phyloP scores from a whole-genome alignment of 176 grass and related monocot species.

The Eragrostis nindensis region DNA sequence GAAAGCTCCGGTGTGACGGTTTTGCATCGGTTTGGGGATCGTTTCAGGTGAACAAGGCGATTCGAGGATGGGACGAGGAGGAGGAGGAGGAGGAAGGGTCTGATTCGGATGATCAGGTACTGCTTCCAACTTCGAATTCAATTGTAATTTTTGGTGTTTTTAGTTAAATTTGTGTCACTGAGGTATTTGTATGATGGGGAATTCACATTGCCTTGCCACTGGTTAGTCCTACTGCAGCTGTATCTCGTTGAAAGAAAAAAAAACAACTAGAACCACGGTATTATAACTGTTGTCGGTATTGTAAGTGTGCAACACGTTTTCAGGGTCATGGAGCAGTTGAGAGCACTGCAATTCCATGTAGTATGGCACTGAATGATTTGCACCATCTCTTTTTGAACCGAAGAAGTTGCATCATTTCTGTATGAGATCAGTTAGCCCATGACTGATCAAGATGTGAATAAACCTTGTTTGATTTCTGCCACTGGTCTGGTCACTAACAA shows the following conservation, averaged over 20 bases:
- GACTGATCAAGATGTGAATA: background rate
- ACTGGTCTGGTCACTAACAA: background rate
- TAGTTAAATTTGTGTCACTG: background rate
- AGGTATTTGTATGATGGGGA: background rate
- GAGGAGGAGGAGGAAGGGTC: conserved; percentile 3
- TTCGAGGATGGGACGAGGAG: conserved; percentile 39
- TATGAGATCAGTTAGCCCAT: background rate
- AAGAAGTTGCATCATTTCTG: background rate
- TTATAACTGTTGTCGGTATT: background rate
- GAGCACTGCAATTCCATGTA: background rate
- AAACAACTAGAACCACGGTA: background rate
- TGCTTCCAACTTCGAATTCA: background rate
- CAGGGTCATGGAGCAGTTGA: background rate
- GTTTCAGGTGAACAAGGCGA: conserved; percentile 52
- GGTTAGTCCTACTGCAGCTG: background rate
- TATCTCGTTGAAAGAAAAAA: too few relatives aligned
- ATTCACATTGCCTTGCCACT: background rate
- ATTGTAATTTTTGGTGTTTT: background rate
- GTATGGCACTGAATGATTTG: background rate
- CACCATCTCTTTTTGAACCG: background rate
- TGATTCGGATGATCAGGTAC: conserved; percentile 22
- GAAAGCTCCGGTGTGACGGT: background rate
- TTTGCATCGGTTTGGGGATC: conserved; percentile 3
- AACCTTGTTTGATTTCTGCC: background rate
- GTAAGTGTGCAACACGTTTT: background rate